Evolutionary conservation across 805 yeast species (phyloP), one percentile per base, ranked within the genome.

Genomic region (Saturnispora hagleri): DNA sequence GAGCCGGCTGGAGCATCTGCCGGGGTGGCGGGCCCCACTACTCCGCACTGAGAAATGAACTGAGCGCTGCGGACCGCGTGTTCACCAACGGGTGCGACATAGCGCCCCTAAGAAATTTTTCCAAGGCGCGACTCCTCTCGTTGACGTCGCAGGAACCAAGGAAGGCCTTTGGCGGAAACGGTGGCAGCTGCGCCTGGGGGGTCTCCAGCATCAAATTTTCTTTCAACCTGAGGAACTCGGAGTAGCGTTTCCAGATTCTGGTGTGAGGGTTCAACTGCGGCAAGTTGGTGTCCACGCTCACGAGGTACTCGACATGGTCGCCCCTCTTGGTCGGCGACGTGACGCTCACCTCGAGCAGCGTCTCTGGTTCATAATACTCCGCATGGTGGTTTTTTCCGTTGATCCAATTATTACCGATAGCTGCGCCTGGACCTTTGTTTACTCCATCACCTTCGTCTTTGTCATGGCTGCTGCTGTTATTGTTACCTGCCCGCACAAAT

Each of bases 71-170:
- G 90, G 74, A 0, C 84, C 81, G 58, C 81, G 80, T 20, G 91
- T 93, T 98, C 53, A 91, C 69, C 55, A 91, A 69, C 1, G 99
- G 99, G 66, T 91, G 99, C 12, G 96, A 93, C 13, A 95, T 93
- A 18, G 90, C 95, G 17, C 80, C 73, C 43, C 72, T 60, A 41
- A 93, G 65, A 69, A 95, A 91, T 62, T 79, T 79, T 66, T 89
- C 95, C 45, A 91, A 72, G 0, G 96, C 97, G 58, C 77, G 79
- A 52, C 96, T 72, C 61, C 99, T 76, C 48, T 81, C 82, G 61
- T 88, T 96, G 53, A 84, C 55, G 91, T 75, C 65, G 85, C 84
- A 43, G 72, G 69, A 54, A 77, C 80, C 27, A 76, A 71, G 66
- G 51, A 80, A 70, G 15, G 69, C 61, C 65, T 91, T 93, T n/a